These are phyloP conservation scores for Bocquillonia castaneifolia DNA, from an alignment of 441 rosid species.

Conservation along the genomic window DNA sequence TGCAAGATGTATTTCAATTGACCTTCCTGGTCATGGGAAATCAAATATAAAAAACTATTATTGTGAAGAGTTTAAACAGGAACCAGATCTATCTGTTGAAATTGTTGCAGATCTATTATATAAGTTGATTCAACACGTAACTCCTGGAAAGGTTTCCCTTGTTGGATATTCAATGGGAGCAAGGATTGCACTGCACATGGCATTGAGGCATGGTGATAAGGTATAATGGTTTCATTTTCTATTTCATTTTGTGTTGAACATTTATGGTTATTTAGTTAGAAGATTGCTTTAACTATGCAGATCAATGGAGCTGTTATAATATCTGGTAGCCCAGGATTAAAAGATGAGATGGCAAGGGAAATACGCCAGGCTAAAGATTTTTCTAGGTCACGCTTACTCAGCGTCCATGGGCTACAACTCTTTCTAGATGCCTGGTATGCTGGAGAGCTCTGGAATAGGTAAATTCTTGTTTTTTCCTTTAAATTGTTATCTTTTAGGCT, in stretches of 20 bases:
- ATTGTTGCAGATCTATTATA: conserved; percentile 39
- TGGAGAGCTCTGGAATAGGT: conserved; percentile 85
- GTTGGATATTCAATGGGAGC: conserved; percentile 98
- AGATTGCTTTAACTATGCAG: conserved; percentile 32
- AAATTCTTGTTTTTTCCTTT: conserved; percentile 19
- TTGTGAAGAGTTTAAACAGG: conserved; percentile 26
- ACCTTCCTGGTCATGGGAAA: conserved; percentile 89
- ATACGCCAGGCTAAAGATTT: conserved; percentile 72
- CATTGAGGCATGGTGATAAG: conserved; percentile 55
- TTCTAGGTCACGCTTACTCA: conserved; percentile 50
- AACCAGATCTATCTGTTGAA: conserved; percentile 54
- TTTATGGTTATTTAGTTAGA: conserved; percentile 7
- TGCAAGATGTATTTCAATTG: conserved; percentile 77
- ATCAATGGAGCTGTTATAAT: conserved; percentile 66
- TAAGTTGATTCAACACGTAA: conserved; percentile 46
- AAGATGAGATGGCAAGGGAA: conserved; percentile 49
- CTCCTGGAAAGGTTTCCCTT: conserved; percentile 53
- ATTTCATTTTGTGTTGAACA: conserved; percentile 1
- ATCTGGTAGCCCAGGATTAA: conserved; percentile 90
- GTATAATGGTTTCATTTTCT: conserved; percentile 30
- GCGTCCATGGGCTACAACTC: conserved; percentile 51
- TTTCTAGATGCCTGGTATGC: conserved; percentile 76
- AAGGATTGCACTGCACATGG: conserved; percentile 79
- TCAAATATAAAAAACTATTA: conserved; percentile 39
- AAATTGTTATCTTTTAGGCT: neutral